Evolutionary conservation across 225 moss, liverwort and hornwort genomes (phyloP).

Genomic region (Sphagnum tenellum): DNA sequence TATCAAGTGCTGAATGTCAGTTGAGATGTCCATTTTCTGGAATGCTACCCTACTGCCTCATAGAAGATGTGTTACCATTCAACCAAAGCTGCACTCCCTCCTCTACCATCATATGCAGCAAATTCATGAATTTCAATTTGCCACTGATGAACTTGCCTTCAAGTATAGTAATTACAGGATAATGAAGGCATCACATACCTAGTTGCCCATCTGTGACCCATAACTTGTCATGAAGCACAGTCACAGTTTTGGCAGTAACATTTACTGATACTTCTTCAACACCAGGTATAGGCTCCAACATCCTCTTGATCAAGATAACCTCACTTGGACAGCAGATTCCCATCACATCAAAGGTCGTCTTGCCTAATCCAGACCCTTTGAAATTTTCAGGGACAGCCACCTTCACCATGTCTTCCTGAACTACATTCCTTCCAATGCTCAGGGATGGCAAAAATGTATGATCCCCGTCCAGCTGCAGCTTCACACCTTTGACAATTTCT

Average conservation of each 20-base stretch:
- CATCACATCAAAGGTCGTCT: conserved; percentile 84
- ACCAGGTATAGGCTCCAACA: conserved; percentile 69
- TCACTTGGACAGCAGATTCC: conserved; percentile 91
- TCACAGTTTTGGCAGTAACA: conserved; percentile 59
- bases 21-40: no score
- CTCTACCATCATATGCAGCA: no score
- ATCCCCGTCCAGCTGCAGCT: conserved; percentile 25
- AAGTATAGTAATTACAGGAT: no score
- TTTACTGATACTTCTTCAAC: conserved; percentile 83
- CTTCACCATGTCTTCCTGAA: conserved; percentile 56
- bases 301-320: conserved; percentile 72
- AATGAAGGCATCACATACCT: conserved; percentile 23
- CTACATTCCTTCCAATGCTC: conserved; percentile 29
- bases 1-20: no score
- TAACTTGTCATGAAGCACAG: conserved; percentile 64
- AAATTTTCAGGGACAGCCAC: conserved; percentile 54
- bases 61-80: no score
- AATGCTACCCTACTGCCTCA: no score
- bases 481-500: conserved; percentile 11
- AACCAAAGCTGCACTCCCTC: no score
- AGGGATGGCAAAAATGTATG: conserved; percentile 41
- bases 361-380: conserved; percentile 33
- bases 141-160: no score
- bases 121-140: no score
- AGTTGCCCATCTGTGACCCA: conserved; percentile 61